phyloP scores from a whole-genome alignment of 805 yeast species.

The Clavispora carvajalis region DNA sequence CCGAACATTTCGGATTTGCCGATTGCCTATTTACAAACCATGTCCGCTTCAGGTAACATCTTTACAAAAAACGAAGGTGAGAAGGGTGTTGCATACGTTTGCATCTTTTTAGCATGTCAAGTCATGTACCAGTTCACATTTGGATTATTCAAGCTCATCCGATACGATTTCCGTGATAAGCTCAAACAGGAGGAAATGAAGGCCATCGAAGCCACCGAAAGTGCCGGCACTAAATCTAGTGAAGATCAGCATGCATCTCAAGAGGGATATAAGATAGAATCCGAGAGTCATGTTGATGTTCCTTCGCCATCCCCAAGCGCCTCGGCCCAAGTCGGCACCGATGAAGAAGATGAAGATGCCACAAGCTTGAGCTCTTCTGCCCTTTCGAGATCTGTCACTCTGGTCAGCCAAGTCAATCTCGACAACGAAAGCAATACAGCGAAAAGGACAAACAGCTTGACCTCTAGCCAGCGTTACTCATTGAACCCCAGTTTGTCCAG shows the following conservation, averaged over 20 bases:
- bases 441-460: background rate
- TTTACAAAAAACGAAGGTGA: constrained; percentile 58
- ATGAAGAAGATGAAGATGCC: background rate
- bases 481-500: constrained; percentile 15
- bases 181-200: constrained; percentile 8
- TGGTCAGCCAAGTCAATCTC: background rate
- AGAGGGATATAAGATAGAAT: background rate
- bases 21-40: constrained; percentile 73
- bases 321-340: background rate
- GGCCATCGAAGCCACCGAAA: background rate
- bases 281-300: background rate
- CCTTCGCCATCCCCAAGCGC: background rate
- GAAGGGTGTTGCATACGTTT: constrained; percentile 78
- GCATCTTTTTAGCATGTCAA: constrained; percentile 69
- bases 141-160: constrained; percentile 68
- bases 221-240: background rate
- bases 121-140: constrained; percentile 65
- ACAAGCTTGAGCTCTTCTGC: background rate
- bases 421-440: no score
- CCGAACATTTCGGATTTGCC: constrained; percentile 83
- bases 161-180: constrained; percentile 57
- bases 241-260: background rate
- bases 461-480: constrained; percentile 6
- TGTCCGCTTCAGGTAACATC: constrained; percentile 53
- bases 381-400: background rate